Conservation (phyloP, 176 grass and related monocot genomes). For the Carex parvula region DNA sequence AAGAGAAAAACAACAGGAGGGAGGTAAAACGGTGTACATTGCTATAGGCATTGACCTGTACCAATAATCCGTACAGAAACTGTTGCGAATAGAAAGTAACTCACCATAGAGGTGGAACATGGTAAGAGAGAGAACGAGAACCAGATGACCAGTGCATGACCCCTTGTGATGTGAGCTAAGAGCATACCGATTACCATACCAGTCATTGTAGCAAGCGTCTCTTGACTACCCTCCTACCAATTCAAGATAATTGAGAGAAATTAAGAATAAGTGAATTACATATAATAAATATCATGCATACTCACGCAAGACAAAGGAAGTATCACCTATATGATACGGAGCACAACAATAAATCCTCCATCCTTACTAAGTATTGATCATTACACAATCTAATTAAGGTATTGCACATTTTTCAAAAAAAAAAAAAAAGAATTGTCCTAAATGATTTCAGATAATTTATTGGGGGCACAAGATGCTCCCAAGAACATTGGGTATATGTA, state of each 20-base stretch:
- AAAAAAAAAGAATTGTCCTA: not conserved
- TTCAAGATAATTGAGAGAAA: not conserved
- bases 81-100: conserved; percentile 17
- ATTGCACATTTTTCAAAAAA: not conserved
- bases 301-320: not conserved
- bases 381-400: not conserved
- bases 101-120: conserved; percentile 93
- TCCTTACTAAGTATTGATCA: not conserved
- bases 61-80: not conserved
- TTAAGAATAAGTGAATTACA: conserved; percentile 2
- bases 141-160: conserved; percentile 69
- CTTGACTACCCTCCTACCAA: conserved; percentile 89
- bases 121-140: conserved; percentile 76
- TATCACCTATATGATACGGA: not conserved
- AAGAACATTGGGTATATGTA: not conserved
- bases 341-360: not conserved
- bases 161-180: conserved; percentile 73
- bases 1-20: not conserved
- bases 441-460: not conserved
- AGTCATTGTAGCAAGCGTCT: conserved; percentile 89
- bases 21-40: not conserved
- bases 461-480: not conserved
- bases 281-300: not conserved
- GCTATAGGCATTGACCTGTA: too few relatives aligned
- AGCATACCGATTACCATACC: conserved; percentile 93